Evolutionary conservation across 176 grass and related monocot species (phyloP), one percentile per base, ranked within the genome.

Genomic region (Raddia distichophylla): DNA sequence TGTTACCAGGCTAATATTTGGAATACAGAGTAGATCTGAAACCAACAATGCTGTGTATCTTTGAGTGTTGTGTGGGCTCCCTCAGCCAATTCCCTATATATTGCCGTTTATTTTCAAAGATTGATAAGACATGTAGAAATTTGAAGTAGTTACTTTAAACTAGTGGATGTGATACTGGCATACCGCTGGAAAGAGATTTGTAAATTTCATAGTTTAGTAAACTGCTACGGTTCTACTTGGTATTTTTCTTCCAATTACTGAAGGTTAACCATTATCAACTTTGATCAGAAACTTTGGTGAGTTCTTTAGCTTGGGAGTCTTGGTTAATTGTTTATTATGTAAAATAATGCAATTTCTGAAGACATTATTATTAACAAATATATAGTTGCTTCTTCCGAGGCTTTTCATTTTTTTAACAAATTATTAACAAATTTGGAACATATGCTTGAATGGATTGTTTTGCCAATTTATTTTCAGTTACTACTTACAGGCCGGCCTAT

Each of bases 61-160:
- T 67, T 5, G 12, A 49, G 10, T 62, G 50, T 32, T 71, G 17
- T 74, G 51, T 5, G 9, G 5, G 51, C 79, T 78, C 60, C 60
- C 60, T 80, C 49, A 61, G 48, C 44, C 64, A 10, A 85, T 85
- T 79, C 67, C 78, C 74, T 88, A 78, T 52, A 70, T 64, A 85
- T 60, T 85, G 53, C 7, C 65, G 2, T 67, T 60, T n/a, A 14
- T 67, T 75, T 9, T 54, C 40, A 81, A 71, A 64, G 52, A 80
- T 58, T 66, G 71, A 59, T 40, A 40, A 51, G 1, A 20, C 15
- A 54, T 19, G 53, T 74, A 17, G 66, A 82, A 52, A 16, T 65
- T 83, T 50, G 22, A 54, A 71, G 78, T n/a, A 43, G 43, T 77
- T 83, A 37, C 37, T 63, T 19, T 61, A 10, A 65, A 73, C 15